A percentile compares a stretch with the other conserved stretches of the same genome.
Evolutionary conservation across 352 stramenopile genomes (phyloP).

Genomic region (Phytophthora rubi): DNA sequence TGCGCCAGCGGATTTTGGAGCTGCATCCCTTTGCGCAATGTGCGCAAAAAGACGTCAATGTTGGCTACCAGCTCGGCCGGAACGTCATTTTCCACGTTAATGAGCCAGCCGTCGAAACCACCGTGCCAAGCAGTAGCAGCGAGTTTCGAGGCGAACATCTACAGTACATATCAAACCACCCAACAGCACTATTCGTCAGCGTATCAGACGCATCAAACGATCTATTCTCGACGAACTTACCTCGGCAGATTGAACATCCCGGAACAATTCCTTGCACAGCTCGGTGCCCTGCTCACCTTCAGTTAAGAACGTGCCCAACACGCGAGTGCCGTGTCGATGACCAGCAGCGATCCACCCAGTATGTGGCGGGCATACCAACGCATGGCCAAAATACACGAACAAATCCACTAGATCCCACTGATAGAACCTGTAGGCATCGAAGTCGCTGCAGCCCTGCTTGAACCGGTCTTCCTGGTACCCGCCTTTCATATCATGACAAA

Average conservation of each 20-base stretch:
- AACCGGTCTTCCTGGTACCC: conserved; percentile 52
- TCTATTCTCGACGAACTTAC: conserved; percentile 14
- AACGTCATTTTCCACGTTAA: conserved; percentile 68
- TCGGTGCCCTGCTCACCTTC: conserved; percentile 42
- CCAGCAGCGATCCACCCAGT: conserved; percentile 52
- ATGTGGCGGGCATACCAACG: conserved; percentile 55
- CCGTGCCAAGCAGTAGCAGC: conserved; percentile 45
- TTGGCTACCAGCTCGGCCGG: conserved; percentile 29
- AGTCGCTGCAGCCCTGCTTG: conserved; percentile 43
- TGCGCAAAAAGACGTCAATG: conserved; percentile 45
- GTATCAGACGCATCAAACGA: not conserved
- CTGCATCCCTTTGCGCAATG: conserved; percentile 34
- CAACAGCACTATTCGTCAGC: not conserved
- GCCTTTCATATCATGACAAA: conserved; percentile 68
- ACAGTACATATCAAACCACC: conserved; percentile 13
- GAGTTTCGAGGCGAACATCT: conserved; percentile 47
- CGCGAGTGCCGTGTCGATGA: conserved; percentile 51
- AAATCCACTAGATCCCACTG: conserved; percentile 63
- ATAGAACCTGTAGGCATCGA: conserved; percentile 55
- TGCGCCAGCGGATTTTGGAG: conserved; percentile 33
- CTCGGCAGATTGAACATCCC: conserved; percentile 33
- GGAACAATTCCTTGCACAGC: conserved; percentile 39
- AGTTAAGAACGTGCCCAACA: conserved; percentile 58
- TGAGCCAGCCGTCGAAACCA: conserved; percentile 67
- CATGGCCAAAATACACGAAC: conserved; percentile 67